Evolutionary conservation across 441 rosid species (phyloP).

Genomic region (Rhodomyrtus psidioides): DNA sequence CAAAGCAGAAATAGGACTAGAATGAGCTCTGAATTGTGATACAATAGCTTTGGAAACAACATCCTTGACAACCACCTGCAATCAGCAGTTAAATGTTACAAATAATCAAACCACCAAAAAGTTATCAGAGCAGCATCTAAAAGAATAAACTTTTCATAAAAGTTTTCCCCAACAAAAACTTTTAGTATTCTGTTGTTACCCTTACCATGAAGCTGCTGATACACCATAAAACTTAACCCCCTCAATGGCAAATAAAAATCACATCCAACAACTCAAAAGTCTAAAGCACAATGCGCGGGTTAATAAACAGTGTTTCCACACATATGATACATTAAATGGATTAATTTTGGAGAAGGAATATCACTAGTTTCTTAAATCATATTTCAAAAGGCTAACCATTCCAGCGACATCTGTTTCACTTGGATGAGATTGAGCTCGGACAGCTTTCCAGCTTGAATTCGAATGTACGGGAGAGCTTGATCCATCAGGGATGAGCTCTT

Average conservation of each 20-base stretch:
- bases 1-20: conserved; percentile 93
- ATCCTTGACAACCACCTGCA: conserved; percentile 93
- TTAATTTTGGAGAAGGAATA: neutral
- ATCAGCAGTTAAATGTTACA: neutral
- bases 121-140: neutral
- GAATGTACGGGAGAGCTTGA: conserved; percentile 69
- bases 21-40: conserved; percentile 83
- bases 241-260: neutral
- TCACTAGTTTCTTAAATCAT: neutral
- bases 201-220: neutral
- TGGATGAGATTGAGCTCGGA: conserved; percentile 31
- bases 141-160: neutral
- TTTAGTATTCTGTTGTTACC: neutral
- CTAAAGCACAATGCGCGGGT: neutral
- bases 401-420: conserved; percentile 75
- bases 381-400: conserved; percentile 55
- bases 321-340: neutral
- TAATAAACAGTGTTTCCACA: neutral
- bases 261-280: neutral
- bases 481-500: conserved; percentile 77
- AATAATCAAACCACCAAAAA: neutral
- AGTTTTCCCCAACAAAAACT: neutral
- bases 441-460: conserved; percentile 72
- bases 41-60: conserved; percentile 69
- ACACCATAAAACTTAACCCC: neutral